Base-by-base conservation (phyloP, 164 flowering plant species). In the Brasenia schreberi region DNA sequence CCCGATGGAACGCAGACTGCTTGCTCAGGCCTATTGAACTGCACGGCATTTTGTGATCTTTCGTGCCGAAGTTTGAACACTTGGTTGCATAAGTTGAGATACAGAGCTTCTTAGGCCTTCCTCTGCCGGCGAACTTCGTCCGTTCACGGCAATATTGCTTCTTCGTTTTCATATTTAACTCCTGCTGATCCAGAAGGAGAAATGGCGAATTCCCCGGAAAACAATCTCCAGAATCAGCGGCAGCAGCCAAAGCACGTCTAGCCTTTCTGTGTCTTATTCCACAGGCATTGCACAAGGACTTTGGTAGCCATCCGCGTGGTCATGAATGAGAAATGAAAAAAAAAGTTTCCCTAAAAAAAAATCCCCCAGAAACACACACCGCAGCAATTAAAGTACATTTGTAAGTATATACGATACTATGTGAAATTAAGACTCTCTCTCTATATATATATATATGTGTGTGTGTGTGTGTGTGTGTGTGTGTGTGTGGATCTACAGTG, bases 261-360 rank as follows among this genome's bases (percentile, higher is more conserved):
- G 90, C 92, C 77, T 90, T 90, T 72, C 97, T 81, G 75, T 88
- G 90, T 59, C 97, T 74, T 59, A 90, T 90, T 63, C 97, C 97
- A 65, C 96, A 90, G 5, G 96, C 96, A 67, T 90, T 90, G 75
- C 96, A 90, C 5, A 90, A 86, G 42, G 97, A 85, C 97, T 90
- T 76, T 70, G 72, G 43, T 69, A 6, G 4, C 10, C 12, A 49
- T 49, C 56, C 56, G 16, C 56, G 9, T 49, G 4, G 56, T 6
- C 10, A 49, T 33, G 4, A 49, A 49, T 14, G 56, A 49, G 12
- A 49, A 49, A 9, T 9, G 3, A 49, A 7, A 9, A 14, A 49
- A 14, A 49, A 14, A 9, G 16, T 7, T 14, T 49, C 16, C 12
- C 56, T 49, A 9, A 9, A 49, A 1, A 12, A 9, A 49, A 49